These are phyloP conservation scores for Ensete glaucum DNA, from an alignment of 176 grass and related monocot species.

Conservation along the genomic window DNA sequence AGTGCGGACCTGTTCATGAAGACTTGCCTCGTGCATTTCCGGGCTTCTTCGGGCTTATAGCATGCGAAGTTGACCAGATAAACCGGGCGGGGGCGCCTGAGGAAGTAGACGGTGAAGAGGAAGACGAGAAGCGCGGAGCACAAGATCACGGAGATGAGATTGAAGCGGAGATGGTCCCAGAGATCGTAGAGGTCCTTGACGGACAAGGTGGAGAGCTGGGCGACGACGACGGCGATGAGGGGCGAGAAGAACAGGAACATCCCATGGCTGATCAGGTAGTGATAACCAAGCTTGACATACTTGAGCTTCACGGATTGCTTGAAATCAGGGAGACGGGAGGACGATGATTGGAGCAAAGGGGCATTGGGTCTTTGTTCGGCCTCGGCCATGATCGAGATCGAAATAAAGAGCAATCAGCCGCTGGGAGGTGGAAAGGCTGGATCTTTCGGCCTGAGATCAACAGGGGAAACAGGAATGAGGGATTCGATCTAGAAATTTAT, in stretches of 20 bases:
- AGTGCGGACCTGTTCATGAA: background rate
- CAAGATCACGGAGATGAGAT: constrained; percentile 6
- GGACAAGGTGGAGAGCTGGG: background rate
- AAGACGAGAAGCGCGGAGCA: constrained; percentile 10
- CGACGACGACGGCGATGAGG: background rate
- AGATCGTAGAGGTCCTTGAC: constrained; percentile 1
- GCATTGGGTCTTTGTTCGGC: background rate
- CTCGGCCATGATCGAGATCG: background rate
- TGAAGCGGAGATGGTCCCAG: constrained; percentile 7
- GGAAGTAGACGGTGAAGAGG: constrained; percentile 8
- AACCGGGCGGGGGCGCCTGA: background rate
- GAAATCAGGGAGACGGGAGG: constrained; percentile 5
- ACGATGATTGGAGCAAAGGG: background rate
- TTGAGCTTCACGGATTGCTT: constrained; percentile 12
- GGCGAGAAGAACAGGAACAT: constrained; percentile 7
- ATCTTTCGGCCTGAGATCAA: background rate
- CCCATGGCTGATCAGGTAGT: constrained; percentile 6
- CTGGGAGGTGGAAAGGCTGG: background rate
- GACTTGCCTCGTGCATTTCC: constrained; percentile 1
- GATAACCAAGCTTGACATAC: constrained; percentile 15
- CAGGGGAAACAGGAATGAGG: background rate
- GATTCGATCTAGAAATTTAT: background rate
- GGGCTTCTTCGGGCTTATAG: constrained; percentile 4
- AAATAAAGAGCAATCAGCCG: background rate
- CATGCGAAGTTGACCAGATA: constrained; percentile 5